Evolutionary conservation across 371 early-diverging fungal species (phyloP), one percentile per base, ranked within the genome.

Genomic region (Mucor indicus): DNA sequence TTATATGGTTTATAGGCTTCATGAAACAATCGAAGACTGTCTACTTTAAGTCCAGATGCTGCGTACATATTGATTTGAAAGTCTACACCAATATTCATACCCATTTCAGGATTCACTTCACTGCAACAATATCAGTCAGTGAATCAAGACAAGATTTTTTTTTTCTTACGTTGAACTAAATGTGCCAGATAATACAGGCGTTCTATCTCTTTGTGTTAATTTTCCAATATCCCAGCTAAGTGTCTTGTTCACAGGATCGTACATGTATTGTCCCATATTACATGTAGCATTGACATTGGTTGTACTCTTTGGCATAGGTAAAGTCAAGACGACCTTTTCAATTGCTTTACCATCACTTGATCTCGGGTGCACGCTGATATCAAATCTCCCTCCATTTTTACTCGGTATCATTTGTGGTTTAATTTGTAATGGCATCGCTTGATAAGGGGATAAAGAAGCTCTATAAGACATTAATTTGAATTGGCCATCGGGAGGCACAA

Each of bases 401-500:
- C 63, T 64, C 17, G 64, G 62, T 30, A 64, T 54, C 25, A 85
- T 79, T 35, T 77, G 77, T 5, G 87, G 85, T 48, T 83, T 87
- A 33, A 86, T 68, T 31, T 78, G 79, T 3, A 89, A 38, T 4
- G 87, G 87, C 44, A 86, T 67, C 12, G 69, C 67, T 53, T 79
- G 80, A 52, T 75, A 72, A 38, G 72, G 77, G n/a, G 79, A 76
- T n/a, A 86, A 52, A 52, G 77, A 72, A 12, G 78, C 80, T 8
- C 85, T 82, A 60, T 91, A 95, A 10, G 84, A 86, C 83, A 91
- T 88, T 31, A 94, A 77, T 47, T 85, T 90, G 64, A 93, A 94
- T 29, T 80, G 80, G 5, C 95, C 95, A 67, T 96, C 95, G 7
- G 97, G 97, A 13, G 97, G 97, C 3, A 95, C 83, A 79, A 95